Conservation (phyloP, 805 yeast species). For the Cyberlindnera samutprakarnensis region DNA sequence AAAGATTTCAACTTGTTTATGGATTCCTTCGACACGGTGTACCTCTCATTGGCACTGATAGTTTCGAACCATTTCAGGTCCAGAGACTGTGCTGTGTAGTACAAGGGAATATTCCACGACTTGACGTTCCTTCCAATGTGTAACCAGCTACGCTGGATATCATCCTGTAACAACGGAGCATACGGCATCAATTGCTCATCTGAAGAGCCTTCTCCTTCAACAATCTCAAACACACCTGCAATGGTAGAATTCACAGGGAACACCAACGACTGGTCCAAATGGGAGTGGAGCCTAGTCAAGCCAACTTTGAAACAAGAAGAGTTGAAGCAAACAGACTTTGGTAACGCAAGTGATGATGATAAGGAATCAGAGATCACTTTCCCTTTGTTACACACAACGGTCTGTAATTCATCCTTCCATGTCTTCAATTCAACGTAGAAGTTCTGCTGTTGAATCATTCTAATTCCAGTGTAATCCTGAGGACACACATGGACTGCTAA, state of each 20-base stretch:
- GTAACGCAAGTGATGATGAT: neutral
- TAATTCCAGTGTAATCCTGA: neutral
- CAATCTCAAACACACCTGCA: constrained; percentile 43
- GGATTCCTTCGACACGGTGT: constrained; percentile 5
- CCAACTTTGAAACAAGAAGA: neutral
- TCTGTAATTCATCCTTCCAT: neutral
- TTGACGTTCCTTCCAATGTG: neutral
- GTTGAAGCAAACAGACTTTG: neutral
- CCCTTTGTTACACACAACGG: neutral
- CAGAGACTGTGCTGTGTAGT: neutral
- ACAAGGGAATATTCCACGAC: neutral
- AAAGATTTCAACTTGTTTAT: constrained; percentile 15
- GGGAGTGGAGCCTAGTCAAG: neutral
- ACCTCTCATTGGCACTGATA: constrained; percentile 12
- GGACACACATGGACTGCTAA: no score
- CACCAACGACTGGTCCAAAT: neutral
- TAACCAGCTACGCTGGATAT: neutral
- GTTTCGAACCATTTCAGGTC: constrained; percentile 3
- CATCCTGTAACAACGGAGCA: neutral
- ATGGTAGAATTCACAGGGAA: constrained; percentile 26
- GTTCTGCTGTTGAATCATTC: neutral
- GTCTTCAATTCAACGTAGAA: neutral
- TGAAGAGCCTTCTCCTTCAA: constrained; percentile 13
- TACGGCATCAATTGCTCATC: constrained; percentile 7
- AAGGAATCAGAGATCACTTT: neutral